A percentile compares a stretch with the other conserved stretches of the same genome.
phyloP scores from a whole-genome alignment of 2,329 filamentous ascomycete genomes.

The Neonectria sp. region DNA sequence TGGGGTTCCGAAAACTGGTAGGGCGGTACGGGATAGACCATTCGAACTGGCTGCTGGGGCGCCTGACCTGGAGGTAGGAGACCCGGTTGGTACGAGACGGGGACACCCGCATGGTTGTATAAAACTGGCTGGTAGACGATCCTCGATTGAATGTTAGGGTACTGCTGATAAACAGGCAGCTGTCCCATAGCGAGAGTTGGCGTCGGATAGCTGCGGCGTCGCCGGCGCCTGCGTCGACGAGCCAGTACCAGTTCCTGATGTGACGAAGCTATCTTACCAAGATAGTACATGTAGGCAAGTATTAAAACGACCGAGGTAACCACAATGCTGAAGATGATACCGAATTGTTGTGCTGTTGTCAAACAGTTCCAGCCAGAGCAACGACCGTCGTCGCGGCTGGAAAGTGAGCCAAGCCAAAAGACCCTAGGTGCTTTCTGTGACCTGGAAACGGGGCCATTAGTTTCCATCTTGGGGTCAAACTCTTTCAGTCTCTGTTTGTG shows the following conservation, averaged over 20 bases:
- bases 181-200: constrained; percentile 28
- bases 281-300: constrained; percentile 54
- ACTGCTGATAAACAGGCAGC: constrained; percentile 36
- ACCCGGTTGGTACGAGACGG: neutral
- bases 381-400: constrained; percentile 11
- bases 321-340: constrained; percentile 56
- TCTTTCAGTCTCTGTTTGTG: neutral
- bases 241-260: constrained; percentile 33
- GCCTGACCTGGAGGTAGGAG: neutral
- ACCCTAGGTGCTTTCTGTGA: no score
- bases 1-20: constrained; percentile 5
- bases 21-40: constrained; percentile 13
- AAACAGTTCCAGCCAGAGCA: constrained; percentile 59
- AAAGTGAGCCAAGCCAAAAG: neutral
- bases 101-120: constrained; percentile 18
- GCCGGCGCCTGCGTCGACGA: constrained; percentile 24
- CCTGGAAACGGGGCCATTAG: neutral
- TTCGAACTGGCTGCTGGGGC: constrained; percentile 22
- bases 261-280: constrained; percentile 43
- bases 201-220: constrained; percentile 11
- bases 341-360: constrained; percentile 54
- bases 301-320: constrained; percentile 48
- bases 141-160: constrained; percentile 26
- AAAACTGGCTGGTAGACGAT: constrained; percentile 39
- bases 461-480: neutral